Percentiles rank a stretch among this genome's conserved stretches.
phyloP scores from a whole-genome alignment of 345 rosid genomes.

The Stellera chamaejasme region DNA sequence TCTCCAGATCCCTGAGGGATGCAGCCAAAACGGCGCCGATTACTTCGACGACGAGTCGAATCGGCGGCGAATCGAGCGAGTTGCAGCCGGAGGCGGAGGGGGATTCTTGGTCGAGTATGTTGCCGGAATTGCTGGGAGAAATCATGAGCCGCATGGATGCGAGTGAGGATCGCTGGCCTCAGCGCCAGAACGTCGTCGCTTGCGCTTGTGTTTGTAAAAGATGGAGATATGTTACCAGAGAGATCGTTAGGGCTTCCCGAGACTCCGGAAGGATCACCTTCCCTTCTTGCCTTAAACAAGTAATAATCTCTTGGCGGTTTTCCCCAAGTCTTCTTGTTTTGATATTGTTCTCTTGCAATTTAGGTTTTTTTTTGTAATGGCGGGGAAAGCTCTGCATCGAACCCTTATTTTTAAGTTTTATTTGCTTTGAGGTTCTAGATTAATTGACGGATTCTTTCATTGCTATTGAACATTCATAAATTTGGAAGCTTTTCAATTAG shows the following conservation, averaged over 20 bases:
- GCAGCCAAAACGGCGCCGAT: slow-evolving; percentile 4
- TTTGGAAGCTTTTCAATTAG: no score
- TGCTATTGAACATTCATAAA: no score
- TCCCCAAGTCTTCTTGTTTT: no score
- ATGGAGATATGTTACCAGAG: slow-evolving; percentile 72
- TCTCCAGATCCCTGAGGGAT: slow-evolving; percentile 46
- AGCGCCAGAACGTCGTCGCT: slow-evolving; percentile 54
- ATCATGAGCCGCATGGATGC: slow-evolving; percentile 76
- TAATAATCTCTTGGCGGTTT: slow-evolving; percentile 2
- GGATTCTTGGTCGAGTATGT: slow-evolving; percentile 61
- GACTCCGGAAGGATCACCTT: slow-evolving; percentile 58
- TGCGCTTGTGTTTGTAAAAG: slow-evolving; percentile 80
- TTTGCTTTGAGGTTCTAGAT: no score
- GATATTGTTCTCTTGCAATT: no score
- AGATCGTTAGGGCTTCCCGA: slow-evolving; percentile 38
- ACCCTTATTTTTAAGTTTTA: no score
- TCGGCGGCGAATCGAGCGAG: slow-evolving; percentile 2
- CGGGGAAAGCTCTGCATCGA: no score
- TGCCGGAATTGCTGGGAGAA: slow-evolving; percentile 75
- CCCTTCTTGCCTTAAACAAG: slow-evolving; percentile 92
- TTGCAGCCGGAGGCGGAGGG: slow-evolving; percentile 16
- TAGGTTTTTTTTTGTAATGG: no score
- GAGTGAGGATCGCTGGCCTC: slow-evolving; percentile 69
- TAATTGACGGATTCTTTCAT: no score
- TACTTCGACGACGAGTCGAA: slow-evolving; percentile 6